A percentile compares a stretch with the other conserved stretches of the same genome.
Conservation (phyloP, 371 early-diverging fungal species). For the Mortierella sp. region DNA sequence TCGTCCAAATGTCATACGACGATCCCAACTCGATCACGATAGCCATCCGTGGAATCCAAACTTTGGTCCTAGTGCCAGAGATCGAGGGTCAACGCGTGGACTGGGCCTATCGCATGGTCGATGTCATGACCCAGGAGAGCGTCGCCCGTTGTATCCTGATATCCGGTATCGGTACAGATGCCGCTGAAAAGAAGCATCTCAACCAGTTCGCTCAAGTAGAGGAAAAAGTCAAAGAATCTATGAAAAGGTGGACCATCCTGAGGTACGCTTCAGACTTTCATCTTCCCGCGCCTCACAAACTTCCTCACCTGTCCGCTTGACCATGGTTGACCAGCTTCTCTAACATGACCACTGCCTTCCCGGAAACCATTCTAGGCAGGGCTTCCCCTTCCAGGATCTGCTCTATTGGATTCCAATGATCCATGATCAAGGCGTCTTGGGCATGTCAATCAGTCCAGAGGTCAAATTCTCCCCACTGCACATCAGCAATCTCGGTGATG, state of each 20-base stretch:
- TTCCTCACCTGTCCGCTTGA: too few relatives aligned
- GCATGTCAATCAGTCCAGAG: slow-evolving; percentile 33
- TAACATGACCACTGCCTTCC: too few relatives aligned
- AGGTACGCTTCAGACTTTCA: slow-evolving; percentile 9
- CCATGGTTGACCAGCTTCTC: too few relatives aligned
- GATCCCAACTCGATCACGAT: slow-evolving; percentile 12
- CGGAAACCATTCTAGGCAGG: too few relatives aligned
- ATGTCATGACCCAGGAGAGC: slow-evolving; percentile 17
- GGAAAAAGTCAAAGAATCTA: slow-evolving; percentile 24
- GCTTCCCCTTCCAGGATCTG: slow-evolving; percentile 29
- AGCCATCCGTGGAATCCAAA: slow-evolving; percentile 26
- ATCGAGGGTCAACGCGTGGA: slow-evolving; percentile 25
- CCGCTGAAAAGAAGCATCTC: slow-evolving; percentile 24
- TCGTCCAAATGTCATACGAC: slow-evolving; percentile 28
- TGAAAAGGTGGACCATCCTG: slow-evolving; percentile 35
- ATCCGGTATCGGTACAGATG: slow-evolving; percentile 46
- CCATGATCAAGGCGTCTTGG: slow-evolving; percentile 16
- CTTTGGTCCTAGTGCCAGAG: slow-evolving; percentile 38
- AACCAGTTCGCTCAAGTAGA: slow-evolving; percentile 17
- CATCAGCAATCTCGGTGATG: slow-evolving; percentile 27
- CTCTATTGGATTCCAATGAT: slow-evolving; percentile 41
- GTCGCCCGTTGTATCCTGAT: slow-evolving; percentile 33
- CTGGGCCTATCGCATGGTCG: slow-evolving; percentile 17
- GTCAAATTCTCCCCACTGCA: slow-evolving; percentile 27
- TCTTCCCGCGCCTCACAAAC: too few relatives aligned